These are phyloP conservation scores for Oryza coarctata DNA, from an alignment of 176 grass and related monocot species.

Conservation along the genomic window DNA sequence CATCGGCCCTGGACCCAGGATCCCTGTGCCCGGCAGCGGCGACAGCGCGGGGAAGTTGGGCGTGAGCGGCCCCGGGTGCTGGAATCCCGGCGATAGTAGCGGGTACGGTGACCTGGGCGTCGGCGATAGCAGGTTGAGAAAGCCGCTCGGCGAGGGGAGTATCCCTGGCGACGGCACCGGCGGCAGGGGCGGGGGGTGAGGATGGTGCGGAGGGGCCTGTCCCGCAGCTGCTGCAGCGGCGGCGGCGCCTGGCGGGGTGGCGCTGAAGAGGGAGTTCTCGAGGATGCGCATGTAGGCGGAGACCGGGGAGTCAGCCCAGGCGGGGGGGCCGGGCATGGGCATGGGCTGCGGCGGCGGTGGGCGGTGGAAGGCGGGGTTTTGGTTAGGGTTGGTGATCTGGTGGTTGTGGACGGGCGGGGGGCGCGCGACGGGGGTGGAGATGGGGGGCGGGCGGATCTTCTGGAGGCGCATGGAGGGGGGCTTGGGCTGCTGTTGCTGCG, in stretches of 20 bases:
- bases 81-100: constrained; percentile 65
- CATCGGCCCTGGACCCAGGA: constrained; percentile 63
- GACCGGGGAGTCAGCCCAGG: constrained; percentile 69
- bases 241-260: constrained; percentile 39
- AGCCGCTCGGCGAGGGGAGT: constrained; percentile 63
- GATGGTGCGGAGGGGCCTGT: constrained; percentile 3
- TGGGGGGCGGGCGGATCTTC: constrained; percentile 78
- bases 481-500: constrained; percentile 48
- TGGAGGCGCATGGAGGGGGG: constrained; percentile 69
- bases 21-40: constrained; percentile 56
- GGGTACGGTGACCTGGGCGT: constrained; percentile 72
- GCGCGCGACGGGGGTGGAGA: constrained; percentile 53
- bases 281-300: constrained; percentile 86
- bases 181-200: constrained; percentile 36
- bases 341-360: constrained; percentile 32
- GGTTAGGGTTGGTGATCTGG: constrained; percentile 42
- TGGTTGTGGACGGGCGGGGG: constrained; percentile 49
- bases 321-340: constrained; percentile 26
- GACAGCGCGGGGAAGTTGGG: constrained; percentile 69
- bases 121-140: constrained; percentile 69
- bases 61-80: constrained; percentile 49
- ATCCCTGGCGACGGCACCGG: constrained; percentile 53
- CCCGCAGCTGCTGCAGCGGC: constrained; percentile 15
- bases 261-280: constrained; percentile 72
- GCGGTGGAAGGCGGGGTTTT: constrained; percentile 41